These are phyloP conservation scores for Reutealis trisperma DNA, from an alignment of 345 rosid species.

Conservation along the genomic window DNA sequence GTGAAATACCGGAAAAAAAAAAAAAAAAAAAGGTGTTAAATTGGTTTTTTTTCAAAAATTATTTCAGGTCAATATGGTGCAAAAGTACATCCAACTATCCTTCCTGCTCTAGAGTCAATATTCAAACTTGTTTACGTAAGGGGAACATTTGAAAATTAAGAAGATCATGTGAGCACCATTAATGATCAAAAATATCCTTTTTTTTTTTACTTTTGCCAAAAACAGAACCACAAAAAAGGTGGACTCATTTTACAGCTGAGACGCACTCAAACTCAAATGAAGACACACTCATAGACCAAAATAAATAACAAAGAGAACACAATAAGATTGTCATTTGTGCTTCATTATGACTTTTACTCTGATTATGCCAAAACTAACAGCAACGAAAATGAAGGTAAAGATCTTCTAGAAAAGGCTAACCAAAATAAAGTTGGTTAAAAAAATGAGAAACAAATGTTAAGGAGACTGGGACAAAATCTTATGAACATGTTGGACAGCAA, in stretches of 20 bases:
- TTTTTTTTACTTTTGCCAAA: background rate
- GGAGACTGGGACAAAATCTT: background rate
- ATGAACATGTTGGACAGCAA: background rate
- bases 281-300: background rate
- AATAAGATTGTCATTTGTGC: background rate
- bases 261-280: background rate
- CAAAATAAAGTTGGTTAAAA: background rate
- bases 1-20: background rate
- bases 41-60: background rate
- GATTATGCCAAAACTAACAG: background rate
- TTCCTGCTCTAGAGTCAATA: background rate
- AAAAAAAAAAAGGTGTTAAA: background rate
- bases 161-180: background rate
- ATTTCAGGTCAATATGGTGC: background rate
- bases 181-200: background rate
- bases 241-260: background rate
- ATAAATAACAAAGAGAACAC: background rate
- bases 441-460: background rate
- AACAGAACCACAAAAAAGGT: background rate
- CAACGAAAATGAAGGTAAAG: background rate
- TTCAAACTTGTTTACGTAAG: background rate
- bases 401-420: background rate
- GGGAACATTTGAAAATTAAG: background rate
- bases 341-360: background rate
- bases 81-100: background rate